These are phyloP conservation scores for Jaenimonas drosophilae DNA, from an alignment of 208 protist genomes.

Conservation along the genomic window DNA sequence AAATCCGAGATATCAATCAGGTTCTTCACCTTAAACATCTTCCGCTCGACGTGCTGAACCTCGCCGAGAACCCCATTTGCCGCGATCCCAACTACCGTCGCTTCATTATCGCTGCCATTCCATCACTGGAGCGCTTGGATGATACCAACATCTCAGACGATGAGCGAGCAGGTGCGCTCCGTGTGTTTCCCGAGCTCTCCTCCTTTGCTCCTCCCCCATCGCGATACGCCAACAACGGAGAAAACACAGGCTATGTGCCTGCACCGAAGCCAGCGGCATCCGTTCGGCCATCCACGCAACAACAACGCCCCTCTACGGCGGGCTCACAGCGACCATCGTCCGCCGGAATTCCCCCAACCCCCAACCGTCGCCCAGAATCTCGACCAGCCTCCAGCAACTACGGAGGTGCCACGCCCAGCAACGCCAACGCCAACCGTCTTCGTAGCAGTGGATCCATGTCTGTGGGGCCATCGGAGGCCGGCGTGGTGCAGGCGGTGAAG, in stretches of 20 bases:
- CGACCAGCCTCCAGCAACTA: too few species aligned
- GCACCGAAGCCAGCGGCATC: slow-evolving; percentile 2
- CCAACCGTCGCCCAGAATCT: neutral
- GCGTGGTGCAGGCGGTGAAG: slow-evolving; percentile 76
- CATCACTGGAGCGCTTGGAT: slow-evolving; percentile 54
- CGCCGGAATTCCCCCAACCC: neutral
- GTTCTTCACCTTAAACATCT: slow-evolving; percentile 74
- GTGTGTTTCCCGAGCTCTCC: slow-evolving; percentile 70
- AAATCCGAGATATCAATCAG: slow-evolving; percentile 79
- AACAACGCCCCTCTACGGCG: neutral
- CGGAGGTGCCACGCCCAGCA: neutral
- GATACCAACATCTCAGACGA: slow-evolving; percentile 56
- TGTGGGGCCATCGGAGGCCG: slow-evolving; percentile 51
- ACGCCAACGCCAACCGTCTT: neutral
- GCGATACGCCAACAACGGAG: slow-evolving; percentile 57
- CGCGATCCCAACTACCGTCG: slow-evolving; percentile 81
- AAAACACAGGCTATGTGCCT: slow-evolving; percentile 21
- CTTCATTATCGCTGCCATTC: slow-evolving; percentile 81
- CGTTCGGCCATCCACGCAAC: neutral
- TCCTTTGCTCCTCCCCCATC: slow-evolving; percentile 67
- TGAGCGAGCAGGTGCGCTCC: slow-evolving; percentile 51
- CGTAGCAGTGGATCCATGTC: slow-evolving; percentile 3
- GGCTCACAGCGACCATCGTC: neutral
- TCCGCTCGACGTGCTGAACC: slow-evolving; percentile 57
- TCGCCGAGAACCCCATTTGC: slow-evolving; percentile 81